Evolutionary conservation across 2,329 filamentous ascomycete genomes (phyloP).

Genomic region (Sarocladium oryzae): DNA sequence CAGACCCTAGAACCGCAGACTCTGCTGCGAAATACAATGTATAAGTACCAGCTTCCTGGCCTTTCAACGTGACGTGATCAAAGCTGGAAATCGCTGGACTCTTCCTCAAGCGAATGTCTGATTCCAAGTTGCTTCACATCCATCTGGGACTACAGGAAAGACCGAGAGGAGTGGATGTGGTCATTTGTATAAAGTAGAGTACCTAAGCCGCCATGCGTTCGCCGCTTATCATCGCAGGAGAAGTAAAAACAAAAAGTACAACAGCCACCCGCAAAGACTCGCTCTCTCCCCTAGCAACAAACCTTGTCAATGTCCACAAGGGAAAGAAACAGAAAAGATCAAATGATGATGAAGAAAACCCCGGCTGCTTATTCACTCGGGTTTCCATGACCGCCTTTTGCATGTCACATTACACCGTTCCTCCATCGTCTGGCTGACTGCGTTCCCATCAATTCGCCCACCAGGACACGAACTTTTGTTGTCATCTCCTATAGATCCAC

Average conservation of each 20-base stretch:
- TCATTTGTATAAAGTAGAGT: background rate
- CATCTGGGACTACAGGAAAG: background rate
- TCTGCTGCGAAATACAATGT: constrained; percentile 7
- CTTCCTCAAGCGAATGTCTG: no score
- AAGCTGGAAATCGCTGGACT: no score
- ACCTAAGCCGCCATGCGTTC: constrained; percentile 3
- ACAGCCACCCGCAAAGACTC: constrained; percentile 9
- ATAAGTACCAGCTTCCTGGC: background rate
- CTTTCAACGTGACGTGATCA: background rate
- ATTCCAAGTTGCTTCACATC: no score
- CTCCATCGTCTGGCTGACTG: background rate
- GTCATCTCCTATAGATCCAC: no score
- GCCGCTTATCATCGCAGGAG: background rate
- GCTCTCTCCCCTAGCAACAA: constrained; percentile 1
- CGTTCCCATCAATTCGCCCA: no score
- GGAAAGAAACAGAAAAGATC: constrained; percentile 11
- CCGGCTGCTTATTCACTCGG: background rate
- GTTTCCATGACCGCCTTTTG: background rate
- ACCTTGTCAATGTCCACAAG: background rate
- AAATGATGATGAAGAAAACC: constrained; percentile 4
- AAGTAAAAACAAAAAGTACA: constrained; percentile 1
- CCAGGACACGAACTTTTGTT: no score
- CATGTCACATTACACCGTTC: background rate
- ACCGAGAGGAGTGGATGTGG: background rate
- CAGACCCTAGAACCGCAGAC: constrained; percentile 3